Conservation (phyloP, 805 yeast genomes). For the Nakazawaea molendinolei region DNA sequence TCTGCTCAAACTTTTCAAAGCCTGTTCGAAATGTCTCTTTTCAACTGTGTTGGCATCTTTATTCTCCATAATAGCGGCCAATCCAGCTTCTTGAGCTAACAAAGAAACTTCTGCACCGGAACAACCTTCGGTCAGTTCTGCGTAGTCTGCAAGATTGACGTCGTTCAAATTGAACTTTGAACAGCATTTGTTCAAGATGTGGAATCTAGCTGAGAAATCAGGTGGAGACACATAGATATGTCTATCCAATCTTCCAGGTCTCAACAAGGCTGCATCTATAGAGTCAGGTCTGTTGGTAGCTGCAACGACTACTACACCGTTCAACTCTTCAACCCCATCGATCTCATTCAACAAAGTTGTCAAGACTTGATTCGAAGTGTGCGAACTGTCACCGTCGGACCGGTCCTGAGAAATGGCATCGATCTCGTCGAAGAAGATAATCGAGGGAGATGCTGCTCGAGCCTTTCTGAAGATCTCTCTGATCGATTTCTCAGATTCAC, state of each 20-base stretch:
- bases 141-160: constrained; percentile 36
- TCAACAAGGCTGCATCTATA: constrained; percentile 84
- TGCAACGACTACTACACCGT: constrained; percentile 89
- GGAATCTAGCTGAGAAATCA: constrained; percentile 69
- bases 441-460: constrained; percentile 88
- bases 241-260: constrained; percentile 95
- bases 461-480: constrained; percentile 92
- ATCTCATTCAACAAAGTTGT: constrained; percentile 90
- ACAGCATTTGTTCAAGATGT: constrained; percentile 69
- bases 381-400: constrained; percentile 44
- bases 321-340: constrained; percentile 94
- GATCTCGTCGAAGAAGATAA: constrained; percentile 92
- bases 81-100: constrained; percentile 91
- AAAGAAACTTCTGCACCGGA: constrained; percentile 96
- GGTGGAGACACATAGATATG: constrained; percentile 94
- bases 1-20: constrained; percentile 57
- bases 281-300: constrained; percentile 95
- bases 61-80: constrained; percentile 86
- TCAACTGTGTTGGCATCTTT: constrained; percentile 44
- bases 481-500: constrained; percentile 91
- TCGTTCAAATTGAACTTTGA: constrained; percentile 52
- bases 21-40: constrained; percentile 66
- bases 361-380: constrained; percentile 75
- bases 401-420: constrained; percentile 87
- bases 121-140: constrained; percentile 74